Percentiles rank a stretch among this genome's conserved stretches.
phyloP scores from a whole-genome alignment of 225 moss, liverwort and hornwort species.

The Climacium dendroides region DNA sequence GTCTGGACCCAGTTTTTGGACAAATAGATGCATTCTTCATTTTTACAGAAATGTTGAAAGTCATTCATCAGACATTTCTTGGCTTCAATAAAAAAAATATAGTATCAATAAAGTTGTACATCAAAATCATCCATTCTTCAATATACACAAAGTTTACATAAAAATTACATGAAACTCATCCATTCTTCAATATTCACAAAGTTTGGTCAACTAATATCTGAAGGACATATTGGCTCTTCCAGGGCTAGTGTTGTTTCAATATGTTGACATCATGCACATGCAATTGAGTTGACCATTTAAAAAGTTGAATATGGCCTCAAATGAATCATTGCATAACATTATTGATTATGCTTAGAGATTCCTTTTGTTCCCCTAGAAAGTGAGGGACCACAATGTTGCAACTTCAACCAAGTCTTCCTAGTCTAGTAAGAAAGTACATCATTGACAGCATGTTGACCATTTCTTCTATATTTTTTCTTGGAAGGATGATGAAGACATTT shows the following conservation, averaged over 20 bases:
- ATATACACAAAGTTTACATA: not conserved
- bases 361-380: too few relatives aligned
- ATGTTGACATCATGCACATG: not conserved
- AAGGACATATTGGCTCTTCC: not conserved
- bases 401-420: not conserved
- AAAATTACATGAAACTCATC: not conserved
- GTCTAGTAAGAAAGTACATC: too few relatives aligned
- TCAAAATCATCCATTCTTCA: not conserved
- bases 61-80: not conserved
- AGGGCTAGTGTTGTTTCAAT: not conserved
- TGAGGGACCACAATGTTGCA: too few relatives aligned
- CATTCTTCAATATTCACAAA: not conserved
- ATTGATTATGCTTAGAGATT: too few relatives aligned
- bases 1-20: not conserved
- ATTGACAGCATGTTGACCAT: not conserved
- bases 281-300: not conserved
- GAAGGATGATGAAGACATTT: accelerated
- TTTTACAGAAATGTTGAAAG: not conserved
- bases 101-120: not conserved
- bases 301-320: not conserved
- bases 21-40: not conserved
- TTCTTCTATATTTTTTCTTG: accelerated
- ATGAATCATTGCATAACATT: not conserved
- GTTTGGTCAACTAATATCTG: not conserved
- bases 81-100: not conserved